phyloP scores from a whole-genome alignment of 345 rosid genomes.

The Zanthoxylum bungeanum region DNA sequence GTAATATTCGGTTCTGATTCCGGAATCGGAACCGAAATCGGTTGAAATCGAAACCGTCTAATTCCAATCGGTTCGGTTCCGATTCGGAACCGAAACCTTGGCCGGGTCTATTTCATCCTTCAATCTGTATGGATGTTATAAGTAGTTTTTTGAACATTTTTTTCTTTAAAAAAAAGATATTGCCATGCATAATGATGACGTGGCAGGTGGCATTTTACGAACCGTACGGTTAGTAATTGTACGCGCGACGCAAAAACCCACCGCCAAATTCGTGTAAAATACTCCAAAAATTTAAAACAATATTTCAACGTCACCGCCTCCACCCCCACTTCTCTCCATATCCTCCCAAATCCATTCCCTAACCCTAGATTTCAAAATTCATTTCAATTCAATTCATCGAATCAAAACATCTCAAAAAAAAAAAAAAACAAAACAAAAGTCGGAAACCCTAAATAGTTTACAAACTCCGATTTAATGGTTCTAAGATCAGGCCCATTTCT shows the following conservation, averaged over 20 bases:
- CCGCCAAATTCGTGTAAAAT: background rate
- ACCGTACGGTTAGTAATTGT: background rate
- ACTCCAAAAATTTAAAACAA: constrained; percentile 6
- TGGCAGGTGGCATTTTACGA: background rate
- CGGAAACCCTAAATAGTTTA: constrained; percentile 2
- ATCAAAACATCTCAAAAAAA: background rate
- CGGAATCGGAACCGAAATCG: too few species aligned
- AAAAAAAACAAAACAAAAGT: too few species aligned
- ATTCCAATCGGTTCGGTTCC: too few species aligned
- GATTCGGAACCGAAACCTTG: too few species aligned
- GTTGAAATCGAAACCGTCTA: too few species aligned
- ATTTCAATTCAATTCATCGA: background rate
- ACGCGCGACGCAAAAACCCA: constrained; percentile 26
- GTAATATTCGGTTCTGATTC: too few species aligned
- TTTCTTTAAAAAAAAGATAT: too few species aligned
- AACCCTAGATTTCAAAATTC: background rate
- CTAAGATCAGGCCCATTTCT: background rate
- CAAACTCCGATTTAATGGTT: background rate
- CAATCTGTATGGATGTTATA: too few species aligned
- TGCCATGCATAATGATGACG: background rate
- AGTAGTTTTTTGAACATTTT: too few species aligned
- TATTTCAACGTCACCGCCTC: background rate
- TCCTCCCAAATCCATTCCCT: background rate
- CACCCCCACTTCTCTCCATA: background rate
- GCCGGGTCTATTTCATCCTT: too few species aligned